These are phyloP conservation scores for Fusarium nelsonii DNA, from an alignment of 2,329 filamentous ascomycete species.

Conservation along the genomic window DNA sequence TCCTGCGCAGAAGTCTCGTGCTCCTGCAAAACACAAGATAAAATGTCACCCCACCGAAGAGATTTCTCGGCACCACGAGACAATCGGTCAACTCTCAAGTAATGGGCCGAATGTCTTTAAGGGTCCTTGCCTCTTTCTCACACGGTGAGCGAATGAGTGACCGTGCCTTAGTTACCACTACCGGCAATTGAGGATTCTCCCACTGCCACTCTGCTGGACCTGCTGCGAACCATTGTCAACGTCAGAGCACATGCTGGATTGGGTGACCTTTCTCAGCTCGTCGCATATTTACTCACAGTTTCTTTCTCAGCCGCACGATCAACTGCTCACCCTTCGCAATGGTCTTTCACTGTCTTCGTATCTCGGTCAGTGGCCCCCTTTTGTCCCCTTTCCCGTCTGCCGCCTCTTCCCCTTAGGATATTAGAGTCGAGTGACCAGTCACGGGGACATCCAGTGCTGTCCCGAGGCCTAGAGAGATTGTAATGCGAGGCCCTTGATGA, in stretches of 20 bases:
- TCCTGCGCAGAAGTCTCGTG: conserved; percentile 44
- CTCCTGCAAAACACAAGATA: conserved; percentile 36
- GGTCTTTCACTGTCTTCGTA: conserved; percentile 18
- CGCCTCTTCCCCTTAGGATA: conserved; percentile 27
- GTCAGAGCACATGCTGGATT: conserved; percentile 44
- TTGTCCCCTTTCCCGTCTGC: conserved; percentile 21
- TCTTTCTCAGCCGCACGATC: conserved; percentile 31
- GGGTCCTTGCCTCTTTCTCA: conserved; percentile 27
- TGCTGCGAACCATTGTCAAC: conserved; percentile 36
- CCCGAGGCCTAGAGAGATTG: conserved; percentile 41
- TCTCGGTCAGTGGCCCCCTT: conserved; percentile 34
- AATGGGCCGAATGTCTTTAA: conserved; percentile 46
- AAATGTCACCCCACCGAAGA: conserved; percentile 49
- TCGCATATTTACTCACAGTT: conserved; percentile 42
- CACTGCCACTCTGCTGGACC: conserved; percentile 31
- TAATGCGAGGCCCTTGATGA: conserved; percentile 45
- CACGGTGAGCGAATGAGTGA: conserved; percentile 40
- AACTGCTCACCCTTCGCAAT: conserved; percentile 11
- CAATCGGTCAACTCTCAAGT: conserved; percentile 46
- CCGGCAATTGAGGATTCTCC: conserved; percentile 14
- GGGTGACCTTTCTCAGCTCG: conserved; percentile 43
- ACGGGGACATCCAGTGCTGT: conserved; percentile 43
- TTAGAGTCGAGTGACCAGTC: conserved; percentile 45
- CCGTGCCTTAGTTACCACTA: conserved; percentile 26
- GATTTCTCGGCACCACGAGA: conserved; percentile 49